These are phyloP conservation scores for Piedraia hortae DNA, from an alignment of 2,329 filamentous ascomycete species.

Conservation along the genomic window DNA sequence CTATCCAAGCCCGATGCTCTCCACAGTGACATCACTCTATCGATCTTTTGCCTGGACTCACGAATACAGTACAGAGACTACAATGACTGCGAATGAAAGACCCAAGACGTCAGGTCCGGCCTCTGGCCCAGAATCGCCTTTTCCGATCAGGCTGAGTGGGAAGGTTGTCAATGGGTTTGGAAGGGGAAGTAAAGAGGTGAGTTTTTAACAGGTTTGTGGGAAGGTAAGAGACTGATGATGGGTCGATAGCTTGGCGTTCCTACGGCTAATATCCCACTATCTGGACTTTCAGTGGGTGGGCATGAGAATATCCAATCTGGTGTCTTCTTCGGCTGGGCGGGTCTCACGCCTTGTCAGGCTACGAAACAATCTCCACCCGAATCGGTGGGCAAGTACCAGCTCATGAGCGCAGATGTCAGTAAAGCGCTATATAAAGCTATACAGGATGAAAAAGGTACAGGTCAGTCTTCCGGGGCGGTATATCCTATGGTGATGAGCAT, in stretches of 20 bases:
- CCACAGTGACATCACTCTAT: too few species aligned
- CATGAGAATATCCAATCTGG: slow-evolving; percentile 38
- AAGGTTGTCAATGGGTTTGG: slow-evolving; percentile 83
- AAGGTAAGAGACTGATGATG: neutral
- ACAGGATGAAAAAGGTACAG: neutral
- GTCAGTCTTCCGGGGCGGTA: slow-evolving; percentile 15
- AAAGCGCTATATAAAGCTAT: neutral
- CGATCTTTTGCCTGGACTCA: too few species aligned
- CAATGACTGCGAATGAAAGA: slow-evolving; percentile 30
- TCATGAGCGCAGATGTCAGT: slow-evolving; percentile 4
- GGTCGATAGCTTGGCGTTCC: slow-evolving; percentile 58
- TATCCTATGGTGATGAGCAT: slow-evolving; percentile 84
- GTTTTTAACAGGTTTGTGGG: slow-evolving; percentile 1
- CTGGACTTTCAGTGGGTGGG: slow-evolving; percentile 42
- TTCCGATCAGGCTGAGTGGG: slow-evolving; percentile 59
- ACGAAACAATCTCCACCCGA: slow-evolving; percentile 5
- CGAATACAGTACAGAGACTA: too few species aligned
- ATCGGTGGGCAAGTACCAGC: slow-evolving; percentile 6
- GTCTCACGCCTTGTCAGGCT: slow-evolving; percentile 22
- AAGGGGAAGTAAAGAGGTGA: slow-evolving; percentile 68
- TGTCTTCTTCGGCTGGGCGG: slow-evolving; percentile 83
- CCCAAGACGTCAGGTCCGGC: slow-evolving; percentile 41
- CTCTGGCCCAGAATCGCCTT: slow-evolving; percentile 47
- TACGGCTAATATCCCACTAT: slow-evolving; percentile 60
- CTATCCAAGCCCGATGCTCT: too few species aligned